Conservation (phyloP, 2,329 filamentous ascomycete species). For the Aspergillaceae sp. region DNA sequence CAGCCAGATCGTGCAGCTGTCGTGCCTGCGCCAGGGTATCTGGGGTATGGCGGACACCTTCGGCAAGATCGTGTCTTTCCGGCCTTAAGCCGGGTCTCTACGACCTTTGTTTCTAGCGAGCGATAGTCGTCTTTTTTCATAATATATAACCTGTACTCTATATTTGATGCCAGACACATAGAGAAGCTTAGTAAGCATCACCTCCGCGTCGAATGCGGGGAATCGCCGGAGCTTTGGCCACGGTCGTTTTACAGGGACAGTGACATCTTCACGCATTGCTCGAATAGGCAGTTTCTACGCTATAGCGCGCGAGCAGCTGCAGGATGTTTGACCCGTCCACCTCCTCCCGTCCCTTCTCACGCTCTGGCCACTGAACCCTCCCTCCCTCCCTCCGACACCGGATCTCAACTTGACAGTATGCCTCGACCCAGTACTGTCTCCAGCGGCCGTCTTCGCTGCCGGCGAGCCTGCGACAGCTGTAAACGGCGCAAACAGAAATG, state of each 20-base stretch:
- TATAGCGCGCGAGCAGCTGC: not conserved
- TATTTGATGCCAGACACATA: no score
- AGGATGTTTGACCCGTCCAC: not conserved
- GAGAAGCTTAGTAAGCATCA: no score
- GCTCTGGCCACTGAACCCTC: not conserved
- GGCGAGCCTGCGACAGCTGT: slow-evolving; percentile 38
- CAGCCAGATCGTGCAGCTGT: slow-evolving; percentile 50
- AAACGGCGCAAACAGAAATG: slow-evolving; percentile 45
- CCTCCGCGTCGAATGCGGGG: not conserved
- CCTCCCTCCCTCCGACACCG: not conserved
- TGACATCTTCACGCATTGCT: no score
- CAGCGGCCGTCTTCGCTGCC: slow-evolving; percentile 26
- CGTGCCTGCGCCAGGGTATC: slow-evolving; percentile 44
- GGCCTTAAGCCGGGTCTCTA: slow-evolving; percentile 13
- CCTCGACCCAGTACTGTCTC: slow-evolving; percentile 22
- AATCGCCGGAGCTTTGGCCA: not conserved
- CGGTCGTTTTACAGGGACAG: no score
- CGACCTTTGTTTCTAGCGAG: not conserved
- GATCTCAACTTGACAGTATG: slow-evolving; percentile 9
- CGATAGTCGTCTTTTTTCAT: not conserved
- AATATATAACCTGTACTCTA: not conserved
- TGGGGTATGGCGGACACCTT: slow-evolving; percentile 51
- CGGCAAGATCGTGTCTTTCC: slow-evolving; percentile 43
- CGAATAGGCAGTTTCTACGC: no score
- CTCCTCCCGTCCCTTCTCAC: not conserved